These are phyloP conservation scores for Sclerotinia nivalis DNA, from an alignment of 2,329 filamentous ascomycete species.

Conservation along the genomic window DNA sequence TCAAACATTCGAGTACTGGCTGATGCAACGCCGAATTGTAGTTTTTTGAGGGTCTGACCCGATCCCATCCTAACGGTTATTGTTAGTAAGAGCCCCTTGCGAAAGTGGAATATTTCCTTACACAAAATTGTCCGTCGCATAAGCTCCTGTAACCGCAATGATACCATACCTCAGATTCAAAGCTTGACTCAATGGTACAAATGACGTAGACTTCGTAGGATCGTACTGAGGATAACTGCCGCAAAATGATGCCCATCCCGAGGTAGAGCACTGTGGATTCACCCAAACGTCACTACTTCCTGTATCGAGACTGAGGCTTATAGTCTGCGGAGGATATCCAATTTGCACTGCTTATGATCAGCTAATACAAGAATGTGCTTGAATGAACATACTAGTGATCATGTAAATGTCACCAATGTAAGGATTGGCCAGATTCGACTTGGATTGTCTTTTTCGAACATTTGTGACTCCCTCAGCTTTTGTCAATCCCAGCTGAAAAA, in stretches of 20 bases:
- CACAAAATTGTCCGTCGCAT: conserved; percentile 16
- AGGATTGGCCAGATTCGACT: conserved; percentile 14
- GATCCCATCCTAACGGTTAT: not conserved
- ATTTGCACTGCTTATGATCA: conserved; percentile 20
- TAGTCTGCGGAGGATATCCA: conserved; percentile 12
- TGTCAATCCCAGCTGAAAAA: conserved; percentile 15
- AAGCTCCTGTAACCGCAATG: conserved; percentile 15
- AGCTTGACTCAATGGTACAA: not conserved
- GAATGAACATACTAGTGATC: conserved; percentile 8
- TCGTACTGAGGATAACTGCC: conserved; percentile 6
- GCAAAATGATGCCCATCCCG: conserved; percentile 21
- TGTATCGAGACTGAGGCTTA: conserved; percentile 18
- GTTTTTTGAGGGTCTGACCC: conserved; percentile 18
- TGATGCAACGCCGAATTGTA: conserved; percentile 25
- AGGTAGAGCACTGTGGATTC: conserved; percentile 21
- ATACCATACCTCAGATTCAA: conserved; percentile 19
- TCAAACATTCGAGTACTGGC: conserved; percentile 14
- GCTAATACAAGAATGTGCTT: not conserved
- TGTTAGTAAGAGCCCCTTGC: not conserved
- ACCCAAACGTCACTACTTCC: conserved; percentile 23
- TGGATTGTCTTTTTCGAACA: conserved; percentile 4
- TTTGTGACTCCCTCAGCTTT: conserved; percentile 10
- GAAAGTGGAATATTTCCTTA: not conserved
- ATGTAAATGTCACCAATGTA: conserved; percentile 21
- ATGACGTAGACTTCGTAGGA: conserved; percentile 8